phyloP scores from a whole-genome alignment of 2,329 filamentous ascomycete species.

The Microdochium bolleyi region DNA sequence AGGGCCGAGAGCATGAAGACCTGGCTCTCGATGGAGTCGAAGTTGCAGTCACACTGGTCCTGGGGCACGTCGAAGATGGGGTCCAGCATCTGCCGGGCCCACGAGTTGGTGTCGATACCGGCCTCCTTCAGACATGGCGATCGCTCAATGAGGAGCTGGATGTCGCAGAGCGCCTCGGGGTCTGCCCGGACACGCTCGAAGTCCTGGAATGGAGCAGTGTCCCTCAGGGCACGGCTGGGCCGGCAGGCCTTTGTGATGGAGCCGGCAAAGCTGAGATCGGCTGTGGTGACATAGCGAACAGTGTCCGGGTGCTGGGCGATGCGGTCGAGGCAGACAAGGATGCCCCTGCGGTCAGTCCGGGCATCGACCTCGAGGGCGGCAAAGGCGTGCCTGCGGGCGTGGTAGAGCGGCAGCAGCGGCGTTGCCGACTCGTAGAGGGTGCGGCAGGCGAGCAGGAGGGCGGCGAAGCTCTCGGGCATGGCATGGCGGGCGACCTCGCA shows the following conservation, averaged over 20 bases:
- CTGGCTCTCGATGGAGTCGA: background rate
- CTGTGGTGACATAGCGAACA: background rate
- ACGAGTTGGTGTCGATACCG: background rate
- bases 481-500: background rate
- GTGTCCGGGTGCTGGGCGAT: background rate
- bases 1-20: background rate
- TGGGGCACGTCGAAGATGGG: background rate
- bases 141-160: background rate
- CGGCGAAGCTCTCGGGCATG: background rate
- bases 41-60: background rate
- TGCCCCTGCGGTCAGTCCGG: background rate
- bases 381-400: background rate
- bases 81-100: background rate
- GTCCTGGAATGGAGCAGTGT: background rate
- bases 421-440: background rate
- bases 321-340: background rate
- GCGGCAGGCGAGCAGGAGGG: background rate
- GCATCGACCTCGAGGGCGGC: background rate
- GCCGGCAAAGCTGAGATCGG: background rate
- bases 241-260: background rate
- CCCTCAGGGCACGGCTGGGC: background rate
- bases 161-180: background rate
- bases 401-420: background rate
- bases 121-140: background rate
- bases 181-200: background rate